These are phyloP conservation scores for Apophysomyces elegans DNA, from an alignment of 371 early-diverging fungal species.

Conservation along the genomic window DNA sequence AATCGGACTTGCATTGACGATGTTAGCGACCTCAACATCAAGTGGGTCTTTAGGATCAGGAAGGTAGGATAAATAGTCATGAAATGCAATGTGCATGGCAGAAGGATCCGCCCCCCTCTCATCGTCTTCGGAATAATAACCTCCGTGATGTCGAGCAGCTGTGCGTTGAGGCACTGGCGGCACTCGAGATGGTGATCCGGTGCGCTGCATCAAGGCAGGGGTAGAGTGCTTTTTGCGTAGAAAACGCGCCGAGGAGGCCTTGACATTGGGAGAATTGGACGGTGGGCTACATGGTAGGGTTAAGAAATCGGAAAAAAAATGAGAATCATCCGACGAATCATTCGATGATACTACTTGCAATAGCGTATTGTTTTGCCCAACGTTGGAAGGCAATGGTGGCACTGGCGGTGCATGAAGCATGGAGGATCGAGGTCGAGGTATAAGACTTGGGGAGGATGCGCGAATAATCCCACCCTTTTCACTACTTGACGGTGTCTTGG, in stretches of 20 bases:
- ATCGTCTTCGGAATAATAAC: constrained; percentile 9
- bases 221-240: constrained; percentile 34
- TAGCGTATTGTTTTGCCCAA: background rate
- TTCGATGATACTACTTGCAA: constrained; percentile 8
- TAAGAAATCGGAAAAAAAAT: constrained; percentile 12
- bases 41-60: constrained; percentile 58
- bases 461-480: constrained; percentile 12
- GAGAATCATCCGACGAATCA: constrained; percentile 17
- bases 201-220: constrained; percentile 26
- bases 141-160: constrained; percentile 19
- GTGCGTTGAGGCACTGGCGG: constrained; percentile 17
- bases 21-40: constrained; percentile 58
- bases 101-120: constrained; percentile 9
- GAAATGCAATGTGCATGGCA: constrained; percentile 27
- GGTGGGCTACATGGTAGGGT: constrained; percentile 24
- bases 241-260: constrained; percentile 1
- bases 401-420: constrained; percentile 26
- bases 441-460: constrained; percentile 30
- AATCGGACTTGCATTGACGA: constrained; percentile 57
- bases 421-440: constrained; percentile 45
- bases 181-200: constrained; percentile 13
- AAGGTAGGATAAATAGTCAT: constrained; percentile 38
- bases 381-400: background rate
- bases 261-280: constrained; percentile 10
- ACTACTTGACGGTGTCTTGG: constrained; percentile 31